Evolutionary conservation across 495 filamentous ascomycete species (phyloP).

Genomic region (Paragyromitra xinjiangensis): DNA sequence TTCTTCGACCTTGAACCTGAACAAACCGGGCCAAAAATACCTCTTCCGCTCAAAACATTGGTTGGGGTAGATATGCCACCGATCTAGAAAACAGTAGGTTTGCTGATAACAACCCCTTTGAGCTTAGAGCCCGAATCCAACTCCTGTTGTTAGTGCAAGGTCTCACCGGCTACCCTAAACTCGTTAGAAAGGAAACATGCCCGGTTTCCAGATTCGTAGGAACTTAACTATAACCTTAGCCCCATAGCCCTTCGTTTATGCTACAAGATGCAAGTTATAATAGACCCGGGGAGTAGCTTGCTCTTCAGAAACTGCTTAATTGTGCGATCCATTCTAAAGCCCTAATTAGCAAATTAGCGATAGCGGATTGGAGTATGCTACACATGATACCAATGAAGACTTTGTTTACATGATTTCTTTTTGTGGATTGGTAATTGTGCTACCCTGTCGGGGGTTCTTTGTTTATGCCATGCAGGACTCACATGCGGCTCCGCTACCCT

Average conservation of each 20-base stretch:
- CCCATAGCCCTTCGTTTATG: too few species aligned
- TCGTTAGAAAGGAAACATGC: too few species aligned
- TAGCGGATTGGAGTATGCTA: background rate
- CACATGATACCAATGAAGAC: background rate
- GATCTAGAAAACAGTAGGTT: background rate
- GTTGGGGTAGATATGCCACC: background rate
- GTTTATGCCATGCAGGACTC: conserved; percentile 9
- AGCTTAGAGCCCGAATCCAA: too few species aligned
- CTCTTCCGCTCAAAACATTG: background rate
- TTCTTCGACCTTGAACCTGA: background rate
- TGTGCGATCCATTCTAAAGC: background rate
- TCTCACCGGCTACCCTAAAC: too few species aligned
- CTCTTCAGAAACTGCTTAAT: background rate
- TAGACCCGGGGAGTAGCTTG: too few species aligned
- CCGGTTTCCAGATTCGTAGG: too few species aligned
- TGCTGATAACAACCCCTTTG: too few species aligned
- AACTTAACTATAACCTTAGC: too few species aligned
- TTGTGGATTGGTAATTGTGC: background rate
- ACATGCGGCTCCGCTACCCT: conserved; percentile 35
- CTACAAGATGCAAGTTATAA: too few species aligned
- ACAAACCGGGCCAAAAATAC: background rate
- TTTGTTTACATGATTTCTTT: conserved; percentile 30
- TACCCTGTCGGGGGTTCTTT: background rate
- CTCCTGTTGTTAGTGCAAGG: too few species aligned
- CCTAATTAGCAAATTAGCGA: background rate